Evolutionary conservation across 345 rosid genomes (phyloP), one percentile per base, ranked within the genome.

Genomic region (Aquilaria sinensis): DNA sequence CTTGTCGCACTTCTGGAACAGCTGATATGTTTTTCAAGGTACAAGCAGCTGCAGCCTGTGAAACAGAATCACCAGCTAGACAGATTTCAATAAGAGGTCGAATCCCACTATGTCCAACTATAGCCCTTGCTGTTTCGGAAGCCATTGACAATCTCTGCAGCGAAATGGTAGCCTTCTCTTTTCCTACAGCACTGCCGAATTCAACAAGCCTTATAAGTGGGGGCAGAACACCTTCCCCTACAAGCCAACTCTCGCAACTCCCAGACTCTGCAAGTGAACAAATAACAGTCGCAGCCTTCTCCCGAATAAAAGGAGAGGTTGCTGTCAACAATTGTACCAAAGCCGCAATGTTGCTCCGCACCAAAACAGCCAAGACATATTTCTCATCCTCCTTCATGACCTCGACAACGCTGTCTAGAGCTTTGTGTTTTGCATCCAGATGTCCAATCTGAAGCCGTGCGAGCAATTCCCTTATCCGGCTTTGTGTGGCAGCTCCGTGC

Each of bases 371-470:
- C 48, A 87, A 64, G 45, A 90, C 84, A 43, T 72, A 58, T 52
- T 84, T 88, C 72, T 90, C 96, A 57, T 90, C 99, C 53, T 94
- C 96, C 75, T 86, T 88, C 97, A 90, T 84, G 49, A 81, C 66
- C 60, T 89, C 91, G 0, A 85, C 81, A 0, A 94, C 78, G 41
- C 74, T 66, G 65, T 85, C 96, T 10, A 94, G 83, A 5, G 99
- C 99, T 71, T 70, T 82, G 50, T 88, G 96, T 68, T 94, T 90
- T 0, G 97, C 85, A 71, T 94, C 99, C 85, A 90, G 67, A 58
- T 88, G 93, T 53, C 99, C 96, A 12, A 94, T 90, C 72, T 94
- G 99, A 71, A 94, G 96, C 64, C 99, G 75, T 10, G 97, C 96
- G 45, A 90, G 88, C 73, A 94, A 64, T 60, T 94, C 99, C 71